A percentile compares a stretch with the other conserved stretches of the same genome.
phyloP scores from a whole-genome alignment of 1,284 basidiomycete species.

The Papiliotrema flavescens region DNA sequence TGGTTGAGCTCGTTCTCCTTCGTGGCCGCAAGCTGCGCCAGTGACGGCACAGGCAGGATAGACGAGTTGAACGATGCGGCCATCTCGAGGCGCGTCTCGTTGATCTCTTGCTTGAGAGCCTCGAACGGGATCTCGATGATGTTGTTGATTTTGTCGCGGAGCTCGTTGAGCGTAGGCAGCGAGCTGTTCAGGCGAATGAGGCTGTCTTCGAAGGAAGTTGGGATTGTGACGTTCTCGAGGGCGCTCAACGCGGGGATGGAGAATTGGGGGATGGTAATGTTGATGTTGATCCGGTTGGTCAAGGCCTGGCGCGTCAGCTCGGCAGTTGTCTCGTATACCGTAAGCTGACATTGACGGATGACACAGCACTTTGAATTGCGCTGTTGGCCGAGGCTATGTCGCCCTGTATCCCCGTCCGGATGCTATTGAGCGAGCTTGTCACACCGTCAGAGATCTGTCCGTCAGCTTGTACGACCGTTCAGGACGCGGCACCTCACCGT shows the following conservation, averaged over 20 bases:
- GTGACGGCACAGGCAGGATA: slow-evolving; percentile 64
- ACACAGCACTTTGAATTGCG: slow-evolving; percentile 62
- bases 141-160: slow-evolving; percentile 67
- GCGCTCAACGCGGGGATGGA: slow-evolving; percentile 65
- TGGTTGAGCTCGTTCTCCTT: slow-evolving; percentile 20
- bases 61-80: slow-evolving; percentile 63
- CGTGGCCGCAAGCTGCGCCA: slow-evolving; percentile 23
- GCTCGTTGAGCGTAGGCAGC: slow-evolving; percentile 71
- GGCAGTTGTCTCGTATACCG: background rate
- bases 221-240: slow-evolving; percentile 75
- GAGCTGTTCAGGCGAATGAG: slow-evolving; percentile 72
- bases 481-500: slow-evolving; percentile 56
- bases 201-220: slow-evolving; percentile 69
- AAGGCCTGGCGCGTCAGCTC: slow-evolving; percentile 49
- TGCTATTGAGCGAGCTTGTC: slow-evolving; percentile 57
- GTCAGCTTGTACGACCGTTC: slow-evolving; percentile 1
- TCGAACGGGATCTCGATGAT: slow-evolving; percentile 82
- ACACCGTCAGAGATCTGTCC: slow-evolving; percentile 67
- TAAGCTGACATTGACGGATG: slow-evolving; percentile 58
- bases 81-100: slow-evolving; percentile 67
- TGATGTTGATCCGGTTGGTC: slow-evolving; percentile 59
- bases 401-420: slow-evolving; percentile 66
- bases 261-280: slow-evolving; percentile 66
- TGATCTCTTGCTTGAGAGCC: slow-evolving; percentile 77
- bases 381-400: slow-evolving; percentile 67